phyloP scores from a whole-genome alignment of 2,329 filamentous ascomycete species.

The Neonectria faginata region DNA sequence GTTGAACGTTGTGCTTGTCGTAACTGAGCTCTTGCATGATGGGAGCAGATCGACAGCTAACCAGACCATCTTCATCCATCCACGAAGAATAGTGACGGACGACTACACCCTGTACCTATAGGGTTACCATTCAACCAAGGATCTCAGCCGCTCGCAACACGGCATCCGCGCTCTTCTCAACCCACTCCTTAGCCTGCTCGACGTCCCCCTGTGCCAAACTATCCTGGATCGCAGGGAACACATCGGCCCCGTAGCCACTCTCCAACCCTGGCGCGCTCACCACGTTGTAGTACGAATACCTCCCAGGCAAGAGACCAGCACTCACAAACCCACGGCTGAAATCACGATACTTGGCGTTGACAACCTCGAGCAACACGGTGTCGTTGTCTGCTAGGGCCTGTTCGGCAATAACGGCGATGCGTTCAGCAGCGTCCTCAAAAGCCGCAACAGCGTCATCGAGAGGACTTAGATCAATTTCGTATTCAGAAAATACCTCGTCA shows the following conservation, averaged over 20 bases:
- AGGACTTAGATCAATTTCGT: conserved; percentile 4
- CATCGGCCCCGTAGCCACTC: conserved; percentile 37
- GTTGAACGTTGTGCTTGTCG: no score
- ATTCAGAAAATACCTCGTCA: conserved; percentile 13
- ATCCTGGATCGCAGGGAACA: conserved; percentile 39
- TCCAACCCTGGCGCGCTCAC: conserved; percentile 33
- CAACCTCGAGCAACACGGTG: neutral
- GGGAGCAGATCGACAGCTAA: neutral
- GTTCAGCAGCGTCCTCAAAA: conserved; percentile 24
- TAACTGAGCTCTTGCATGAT: no score
- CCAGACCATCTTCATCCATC: neutral
- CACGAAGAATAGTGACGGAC: neutral
- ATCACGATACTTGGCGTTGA: conserved; percentile 29
- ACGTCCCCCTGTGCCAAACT: conserved; percentile 34
- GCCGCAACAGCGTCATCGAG: conserved; percentile 24
- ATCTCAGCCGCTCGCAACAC: conserved; percentile 36
- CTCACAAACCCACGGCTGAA: conserved; percentile 34
- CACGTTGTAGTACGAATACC: conserved; percentile 35
- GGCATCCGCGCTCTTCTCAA: conserved; percentile 35
- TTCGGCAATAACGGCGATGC: conserved; percentile 9
- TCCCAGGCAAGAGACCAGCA: conserved; percentile 26
- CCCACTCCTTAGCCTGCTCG: conserved; percentile 37
- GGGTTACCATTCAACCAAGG: neutral
- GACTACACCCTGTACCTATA: neutral
- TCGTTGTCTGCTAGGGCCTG: conserved; percentile 28